phyloP scores from a whole-genome alignment of 1,284 basidiomycete genomes.

The Apiotrichum gamsii region DNA sequence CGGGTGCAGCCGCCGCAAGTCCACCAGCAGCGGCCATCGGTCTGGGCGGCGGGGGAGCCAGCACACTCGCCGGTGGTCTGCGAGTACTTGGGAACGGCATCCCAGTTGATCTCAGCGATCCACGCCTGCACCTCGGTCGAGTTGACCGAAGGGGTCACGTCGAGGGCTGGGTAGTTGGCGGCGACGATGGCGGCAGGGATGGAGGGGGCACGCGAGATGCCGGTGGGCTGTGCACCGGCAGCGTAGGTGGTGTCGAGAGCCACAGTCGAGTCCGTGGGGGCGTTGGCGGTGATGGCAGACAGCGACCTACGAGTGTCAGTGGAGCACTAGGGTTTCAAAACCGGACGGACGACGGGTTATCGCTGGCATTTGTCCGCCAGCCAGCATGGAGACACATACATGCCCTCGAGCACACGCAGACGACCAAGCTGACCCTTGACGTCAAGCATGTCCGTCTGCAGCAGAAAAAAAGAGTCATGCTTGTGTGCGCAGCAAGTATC shows the following conservation, averaged over 20 bases:
- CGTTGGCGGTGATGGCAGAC: slow-evolving; percentile 60
- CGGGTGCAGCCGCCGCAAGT: slow-evolving; percentile 74
- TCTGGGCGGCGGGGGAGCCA: slow-evolving; percentile 57
- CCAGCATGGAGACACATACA: no score
- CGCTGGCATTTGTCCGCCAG: no score
- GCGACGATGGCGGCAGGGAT: slow-evolving; percentile 35
- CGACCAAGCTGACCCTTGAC: no score
- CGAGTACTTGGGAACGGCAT: slow-evolving; percentile 34
- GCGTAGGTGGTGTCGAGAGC: slow-evolving; percentile 49
- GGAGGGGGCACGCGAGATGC: slow-evolving; percentile 43
- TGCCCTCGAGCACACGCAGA: no score
- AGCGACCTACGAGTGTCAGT: slow-evolving; percentile 41
- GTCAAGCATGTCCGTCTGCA: no score
- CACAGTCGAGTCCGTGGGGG: slow-evolving; percentile 55
- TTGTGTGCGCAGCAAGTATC: no score
- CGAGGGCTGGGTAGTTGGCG: slow-evolving; percentile 61
- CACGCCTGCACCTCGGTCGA: slow-evolving; percentile 65
- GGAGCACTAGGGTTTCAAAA: no score
- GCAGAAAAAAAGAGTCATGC: no score
- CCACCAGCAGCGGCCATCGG: slow-evolving; percentile 73
- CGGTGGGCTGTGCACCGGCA: slow-evolving; percentile 36
- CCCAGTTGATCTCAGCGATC: slow-evolving; percentile 54
- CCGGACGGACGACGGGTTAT: no score
- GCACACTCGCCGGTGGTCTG: slow-evolving; percentile 50
- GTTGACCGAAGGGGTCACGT: slow-evolving; percentile 60